Base-by-base conservation (phyloP, 164 flowering plant genomes). In the Piper longum region DNA sequence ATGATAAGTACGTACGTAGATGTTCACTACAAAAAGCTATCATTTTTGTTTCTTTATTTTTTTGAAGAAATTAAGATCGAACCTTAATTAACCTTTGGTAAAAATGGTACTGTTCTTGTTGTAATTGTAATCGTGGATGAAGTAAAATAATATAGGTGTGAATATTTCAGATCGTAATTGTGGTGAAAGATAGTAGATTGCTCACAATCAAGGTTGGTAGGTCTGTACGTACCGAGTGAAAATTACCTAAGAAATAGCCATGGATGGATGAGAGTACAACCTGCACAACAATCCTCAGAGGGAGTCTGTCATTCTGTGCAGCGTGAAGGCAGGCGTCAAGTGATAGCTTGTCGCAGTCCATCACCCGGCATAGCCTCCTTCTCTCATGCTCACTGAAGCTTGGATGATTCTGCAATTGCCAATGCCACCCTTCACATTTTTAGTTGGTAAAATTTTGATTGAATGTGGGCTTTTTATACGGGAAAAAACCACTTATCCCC, bases 221-320 rank as follows among this genome's bases (percentile, higher is more conserved):
- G 36, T 26, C 36, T 26, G 36, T 26, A 1, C 36, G 2, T 26
- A 26, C 36, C 36, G 2, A 26, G 36, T 26, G 36, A 26, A 26
- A 26, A 26, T 26, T 26, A 26, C 36, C 36, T 26, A 26, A 26
- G 36, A 26, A 26, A 26, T 26, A 26, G 1, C 36, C 36, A 26
- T 26, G 36, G 2, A 26, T 26, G 36, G 36, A 26, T 26, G 36
- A 26, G 36, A 26, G 36, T 26, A 26, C 52, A 73, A 91, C 98
- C 93, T 88, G 96, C 39, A 87, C 71, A 5, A 84, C 76, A 36
- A 74, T 80, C 74, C 95, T 72, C 26, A 91, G 77, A 39, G 96
- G 98, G 71, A 91, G 68, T 55, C 95, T 78, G 26, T 91, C 98
- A 64, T 91, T 91, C 72, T 91, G 98, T 51, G 91, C 91, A 16